Evolutionary conservation across 2,329 filamentous ascomycete genomes (phyloP).

Genomic region (Colletotrichum shisoi): DNA sequence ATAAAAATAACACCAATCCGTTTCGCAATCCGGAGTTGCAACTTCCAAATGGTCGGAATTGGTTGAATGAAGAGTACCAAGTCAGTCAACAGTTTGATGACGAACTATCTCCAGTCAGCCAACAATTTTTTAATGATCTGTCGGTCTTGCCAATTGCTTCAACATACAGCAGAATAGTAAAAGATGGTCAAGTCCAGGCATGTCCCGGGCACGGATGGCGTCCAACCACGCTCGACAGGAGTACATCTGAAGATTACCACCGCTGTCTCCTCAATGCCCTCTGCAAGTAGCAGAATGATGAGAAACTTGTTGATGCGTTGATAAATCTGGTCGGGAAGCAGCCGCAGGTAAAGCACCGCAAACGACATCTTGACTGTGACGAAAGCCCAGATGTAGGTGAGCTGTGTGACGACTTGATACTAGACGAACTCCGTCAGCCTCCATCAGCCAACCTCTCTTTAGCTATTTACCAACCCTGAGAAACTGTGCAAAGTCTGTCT

Average conservation of each 20-base stretch:
- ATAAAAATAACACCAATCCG: constrained; percentile 44
- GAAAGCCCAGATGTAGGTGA: constrained; percentile 39
- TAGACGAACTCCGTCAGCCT: not conserved
- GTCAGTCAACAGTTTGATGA: constrained; percentile 50
- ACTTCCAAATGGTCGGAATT: constrained; percentile 49
- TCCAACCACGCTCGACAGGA: constrained; percentile 39
- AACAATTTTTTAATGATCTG: too few species aligned
- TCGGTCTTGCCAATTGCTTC: not conserved
- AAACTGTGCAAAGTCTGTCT: constrained; percentile 30
- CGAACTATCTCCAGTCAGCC: constrained; percentile 40
- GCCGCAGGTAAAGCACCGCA: constrained; percentile 36
- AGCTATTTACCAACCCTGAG: constrained; percentile 18
- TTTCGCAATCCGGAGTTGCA: constrained; percentile 47
- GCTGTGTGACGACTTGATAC: constrained; percentile 38
- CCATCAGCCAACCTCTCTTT: not conserved
- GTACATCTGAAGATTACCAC: constrained; percentile 39
- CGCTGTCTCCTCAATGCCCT: constrained; percentile 37
- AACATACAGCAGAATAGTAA: constrained; percentile 35
- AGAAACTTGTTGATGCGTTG: constrained; percentile 38
- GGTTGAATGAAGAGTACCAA: constrained; percentile 50
- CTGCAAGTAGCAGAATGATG: constrained; percentile 30
- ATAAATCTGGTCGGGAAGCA: constrained; percentile 35
- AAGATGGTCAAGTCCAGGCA: constrained; percentile 46
- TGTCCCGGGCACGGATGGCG: constrained; percentile 29
- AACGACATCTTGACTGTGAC: constrained; percentile 40